Base-by-base conservation (phyloP, 192 early-diverging fungal genomes). In the Coemansia sp. region DNA sequence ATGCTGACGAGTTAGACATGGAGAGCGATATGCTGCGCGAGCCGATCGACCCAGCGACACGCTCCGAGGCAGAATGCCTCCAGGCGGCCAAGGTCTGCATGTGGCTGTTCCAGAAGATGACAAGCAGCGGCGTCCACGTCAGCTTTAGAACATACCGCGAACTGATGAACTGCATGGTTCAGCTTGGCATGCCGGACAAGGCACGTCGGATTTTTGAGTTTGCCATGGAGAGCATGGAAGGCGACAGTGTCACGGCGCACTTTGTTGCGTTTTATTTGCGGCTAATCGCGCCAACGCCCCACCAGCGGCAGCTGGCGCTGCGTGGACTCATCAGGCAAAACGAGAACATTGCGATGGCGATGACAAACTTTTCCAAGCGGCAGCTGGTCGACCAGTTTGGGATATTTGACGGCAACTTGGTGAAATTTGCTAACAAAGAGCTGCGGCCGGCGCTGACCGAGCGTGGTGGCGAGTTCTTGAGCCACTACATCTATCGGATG, bases 121-220 rank as follows among this genome's bases (percentile, higher is more conserved):
- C 49, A 22, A 49, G 15, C 15, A 58, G 49, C 39, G 31, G 48
- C 10, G 30, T 75, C 2, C 9, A 20, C 12, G 34, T 67, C 11
- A 51, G 65, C 15, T 41, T 51, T 11, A 56, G 54, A 3, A 69
- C 72, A 17, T 75, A 69, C 45, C 72, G 65, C 58, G 72, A 75
- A 35, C 66, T 75, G 35, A 58, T 65, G 7, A 26, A 41, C 21
- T 69, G 72, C 46, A 63, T 75, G 65, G 36, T 55, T 4, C 55
- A 39, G 29, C 58, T 68, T 29, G 57, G 34, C 31, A 58, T 69
- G 65, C 15, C 2, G 3, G 72, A 75, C 50, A 75, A 75, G 58
- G 72, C 72, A 15, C 61, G 45, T 32, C 53, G 51, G n/a, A 43
- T 69, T 23, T 61, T 75, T 25, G 50, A 55, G 46, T 75, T 75